Percentiles rank a stretch among this genome's conserved stretches.
Evolutionary conservation across 495 filamentous ascomycete species (phyloP).

Genomic region (Tuber magnatum): DNA sequence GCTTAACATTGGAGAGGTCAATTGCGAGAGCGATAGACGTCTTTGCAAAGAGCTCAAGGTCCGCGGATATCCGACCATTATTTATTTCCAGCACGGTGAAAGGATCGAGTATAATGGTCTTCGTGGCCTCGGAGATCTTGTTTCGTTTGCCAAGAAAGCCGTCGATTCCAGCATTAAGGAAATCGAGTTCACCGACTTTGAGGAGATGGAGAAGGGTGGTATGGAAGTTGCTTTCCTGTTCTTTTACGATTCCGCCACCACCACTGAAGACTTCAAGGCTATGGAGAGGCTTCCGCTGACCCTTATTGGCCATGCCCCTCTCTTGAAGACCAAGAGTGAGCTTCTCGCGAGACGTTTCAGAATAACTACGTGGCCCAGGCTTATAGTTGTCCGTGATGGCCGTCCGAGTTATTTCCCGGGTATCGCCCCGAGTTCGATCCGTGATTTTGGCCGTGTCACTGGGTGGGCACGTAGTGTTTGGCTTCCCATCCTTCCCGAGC

Average conservation of each 20-base stretch:
- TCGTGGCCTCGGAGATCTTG: conserved; percentile 82
- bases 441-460: conserved; percentile 71
- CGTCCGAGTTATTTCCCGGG: conserved; percentile 79
- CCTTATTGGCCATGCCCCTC: conserved; percentile 80
- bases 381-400: conserved; percentile 83
- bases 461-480: conserved; percentile 93
- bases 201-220: conserved; percentile 72
- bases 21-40: conserved; percentile 74
- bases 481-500: conserved; percentile 94
- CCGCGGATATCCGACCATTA: conserved; percentile 73
- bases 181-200: conserved; percentile 66
- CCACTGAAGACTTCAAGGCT: conserved; percentile 79
- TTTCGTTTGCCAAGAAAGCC: conserved; percentile 79
- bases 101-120: conserved; percentile 88
- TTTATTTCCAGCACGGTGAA: conserved; percentile 89
- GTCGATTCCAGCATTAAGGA: conserved; percentile 69
- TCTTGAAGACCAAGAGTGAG: conserved; percentile 79
- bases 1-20: conserved; percentile 91
- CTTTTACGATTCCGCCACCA: conserved; percentile 93
- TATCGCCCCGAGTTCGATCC: conserved; percentile 79
- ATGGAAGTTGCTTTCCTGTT: conserved; percentile 95
- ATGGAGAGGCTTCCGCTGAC: conserved; percentile 76
- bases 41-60: conserved; percentile 85
- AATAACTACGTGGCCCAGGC: conserved; percentile 87
- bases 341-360: conserved; percentile 72